Conservation (phyloP, 768 basidiomycete genomes). For the Panaeolus cyanescens region DNA sequence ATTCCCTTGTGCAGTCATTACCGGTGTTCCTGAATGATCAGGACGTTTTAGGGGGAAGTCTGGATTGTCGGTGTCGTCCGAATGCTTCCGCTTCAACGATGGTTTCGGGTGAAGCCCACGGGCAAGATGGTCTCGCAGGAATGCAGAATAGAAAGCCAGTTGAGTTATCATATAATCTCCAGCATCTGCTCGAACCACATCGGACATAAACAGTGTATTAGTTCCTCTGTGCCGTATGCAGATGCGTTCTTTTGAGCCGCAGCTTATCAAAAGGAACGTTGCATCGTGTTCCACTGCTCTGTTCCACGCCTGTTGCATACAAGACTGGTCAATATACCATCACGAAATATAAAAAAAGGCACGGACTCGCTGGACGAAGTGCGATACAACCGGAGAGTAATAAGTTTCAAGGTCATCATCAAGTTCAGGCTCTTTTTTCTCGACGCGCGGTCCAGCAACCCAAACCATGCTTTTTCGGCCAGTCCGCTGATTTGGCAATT, state of each 20-base stretch:
- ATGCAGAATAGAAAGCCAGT: not conserved
- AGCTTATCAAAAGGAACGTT: slow-evolving; percentile 9
- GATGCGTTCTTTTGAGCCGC: slow-evolving; percentile 10
- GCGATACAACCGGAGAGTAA: too few species aligned
- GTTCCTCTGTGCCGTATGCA: slow-evolving; percentile 10
- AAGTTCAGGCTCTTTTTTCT: too few species aligned
- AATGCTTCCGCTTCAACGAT: not conserved
- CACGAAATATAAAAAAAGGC: not conserved
- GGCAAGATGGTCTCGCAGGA: not conserved
- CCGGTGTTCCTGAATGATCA: too few species aligned
- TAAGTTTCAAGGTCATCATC: too few species aligned
- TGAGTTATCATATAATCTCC: not conserved
- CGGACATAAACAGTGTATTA: slow-evolving; percentile 11
- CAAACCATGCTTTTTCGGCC: too few species aligned
- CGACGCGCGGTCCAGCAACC: too few species aligned
- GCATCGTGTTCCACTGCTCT: slow-evolving; percentile 7
- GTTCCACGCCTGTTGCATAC: slow-evolving; percentile 5
- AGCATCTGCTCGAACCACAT: not conserved
- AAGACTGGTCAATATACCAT: not conserved
- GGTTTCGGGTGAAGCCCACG: not conserved
- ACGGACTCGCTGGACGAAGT: not conserved
- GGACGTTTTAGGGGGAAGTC: not conserved
- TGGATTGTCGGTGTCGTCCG: not conserved
- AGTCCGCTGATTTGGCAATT: too few species aligned
- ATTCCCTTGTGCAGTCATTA: not conserved